Conservation (phyloP, 495 filamentous ascomycete genomes). For the Annulohypoxylon moriforme region DNA sequence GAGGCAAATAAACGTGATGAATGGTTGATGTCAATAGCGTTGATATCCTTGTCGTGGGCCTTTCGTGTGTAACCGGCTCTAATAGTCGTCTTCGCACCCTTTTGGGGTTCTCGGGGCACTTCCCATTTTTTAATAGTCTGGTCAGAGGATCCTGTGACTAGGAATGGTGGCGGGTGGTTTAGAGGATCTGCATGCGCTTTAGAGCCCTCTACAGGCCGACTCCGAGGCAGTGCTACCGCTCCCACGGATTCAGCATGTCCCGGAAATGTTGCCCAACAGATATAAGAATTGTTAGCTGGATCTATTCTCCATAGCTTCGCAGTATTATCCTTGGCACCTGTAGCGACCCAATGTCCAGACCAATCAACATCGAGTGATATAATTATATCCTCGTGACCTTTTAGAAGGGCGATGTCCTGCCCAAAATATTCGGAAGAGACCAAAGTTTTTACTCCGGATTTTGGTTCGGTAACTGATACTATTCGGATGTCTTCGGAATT, state of each 20-base stretch:
- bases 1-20: slow-evolving; percentile 83
- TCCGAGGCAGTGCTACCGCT: slow-evolving; percentile 85
- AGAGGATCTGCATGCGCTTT: slow-evolving; percentile 73
- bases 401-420: slow-evolving; percentile 83
- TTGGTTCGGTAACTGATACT: slow-evolving; percentile 66
- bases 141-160: slow-evolving; percentile 93
- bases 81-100: slow-evolving; percentile 54
- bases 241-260: slow-evolving; percentile 96
- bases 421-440: slow-evolving; percentile 75
- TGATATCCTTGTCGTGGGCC: slow-evolving; percentile 99
- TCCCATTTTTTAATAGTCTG: slow-evolving; percentile 94
- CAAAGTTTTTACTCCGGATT: slow-evolving; percentile 42
- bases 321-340: slow-evolving; percentile 95
- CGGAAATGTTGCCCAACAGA: slow-evolving; percentile 80
- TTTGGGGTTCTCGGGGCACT: slow-evolving; percentile 62
- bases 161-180: slow-evolving; percentile 80
- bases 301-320: slow-evolving; percentile 93
- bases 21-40: slow-evolving; percentile 84
- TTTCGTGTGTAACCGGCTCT: slow-evolving; percentile 83
- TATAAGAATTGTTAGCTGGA: slow-evolving; percentile 76
- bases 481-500: slow-evolving; percentile 94
- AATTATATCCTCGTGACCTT: slow-evolving; percentile 93
- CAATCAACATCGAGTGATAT: slow-evolving; percentile 95
- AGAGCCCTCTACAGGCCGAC: slow-evolving; percentile 70
- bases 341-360: slow-evolving; percentile 96